Base-by-base conservation (phyloP, 2,329 filamentous ascomycete species). In the Neonectria sp. region DNA sequence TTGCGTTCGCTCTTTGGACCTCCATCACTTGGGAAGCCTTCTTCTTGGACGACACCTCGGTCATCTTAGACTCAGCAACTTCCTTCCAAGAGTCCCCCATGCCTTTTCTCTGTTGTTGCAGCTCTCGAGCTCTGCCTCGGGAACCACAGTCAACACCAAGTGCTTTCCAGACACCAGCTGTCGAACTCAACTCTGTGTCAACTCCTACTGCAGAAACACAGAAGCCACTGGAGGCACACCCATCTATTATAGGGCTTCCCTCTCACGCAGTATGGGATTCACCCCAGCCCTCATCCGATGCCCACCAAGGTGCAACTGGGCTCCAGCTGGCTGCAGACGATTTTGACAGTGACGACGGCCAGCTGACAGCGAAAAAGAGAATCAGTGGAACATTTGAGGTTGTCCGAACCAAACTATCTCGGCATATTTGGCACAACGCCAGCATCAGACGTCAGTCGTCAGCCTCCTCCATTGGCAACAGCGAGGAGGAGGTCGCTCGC, bases 401-500 rank as follows among this genome's bases (percentile, higher is more conserved):
- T 3, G 82, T 89, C 35, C 84, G 82, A 43, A 82, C 79, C 6
- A 84, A 79, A 48, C 74, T 88, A 17, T 80, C 82, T 63, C 81
- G 81, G 51, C 85, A 83, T 43, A 78, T 88, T 6, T 87, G 86
- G 2, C 79, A 83, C 27, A 84, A 85, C 24, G 80, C 79, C 4
- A 77, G 82, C 8, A 72, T 75, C 2, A 84, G 81, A 52, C 76
- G 82, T 33, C 80, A 79, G 40, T 82, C 83, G 3, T 82, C 79
- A 37, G 79, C 79, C 4, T 82, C 82, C 17, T 82, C 82, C 17
- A 77, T 84, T 35, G 83, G 85, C 13, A 82, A 81, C 55, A 87
- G 84, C 53, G 81, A 87, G 27, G 86, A 88, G 68, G 86, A 88
- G 69, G 73, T 88, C 49, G 85, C 86, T 58, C 82, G 87, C 31